A percentile compares a stretch with the other conserved stretches of the same genome.
These are phyloP conservation scores for Chaetomiaceae sp. DNA, from an alignment of 2,329 filamentous ascomycete genomes.

Conservation along the genomic window DNA sequence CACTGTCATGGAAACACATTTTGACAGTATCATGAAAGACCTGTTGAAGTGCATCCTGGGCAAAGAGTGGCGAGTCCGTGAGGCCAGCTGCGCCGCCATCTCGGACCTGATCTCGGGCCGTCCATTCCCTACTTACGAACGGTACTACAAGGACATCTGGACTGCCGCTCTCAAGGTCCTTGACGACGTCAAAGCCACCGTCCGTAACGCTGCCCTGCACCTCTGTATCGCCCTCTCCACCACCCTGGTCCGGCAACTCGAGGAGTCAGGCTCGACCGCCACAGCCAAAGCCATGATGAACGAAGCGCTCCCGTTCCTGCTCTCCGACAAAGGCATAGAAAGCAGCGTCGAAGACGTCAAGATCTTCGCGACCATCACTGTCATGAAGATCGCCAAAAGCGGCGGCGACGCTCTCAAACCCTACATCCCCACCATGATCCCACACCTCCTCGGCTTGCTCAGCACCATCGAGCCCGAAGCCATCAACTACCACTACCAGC, in stretches of 20 bases:
- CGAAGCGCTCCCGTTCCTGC: constrained; percentile 81
- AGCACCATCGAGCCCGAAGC: constrained; percentile 85
- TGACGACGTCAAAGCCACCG: constrained; percentile 92
- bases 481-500: constrained; percentile 88
- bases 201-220: constrained; percentile 71
- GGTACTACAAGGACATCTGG: constrained; percentile 82
- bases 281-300: constrained; percentile 74
- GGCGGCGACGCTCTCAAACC: constrained; percentile 71
- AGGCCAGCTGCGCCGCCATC: constrained; percentile 87
- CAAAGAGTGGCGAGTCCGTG: constrained; percentile 86
- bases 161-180: constrained; percentile 79
- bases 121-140: constrained; percentile 69
- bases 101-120: constrained; percentile 81
- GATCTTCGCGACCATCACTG: constrained; percentile 71
- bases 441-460: constrained; percentile 72
- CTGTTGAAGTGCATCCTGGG: constrained; percentile 79
- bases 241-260: constrained; percentile 76
- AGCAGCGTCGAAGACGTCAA: constrained; percentile 85
- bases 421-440: constrained; percentile 75
- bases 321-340: constrained; percentile 84
- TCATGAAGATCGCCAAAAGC: constrained; percentile 86
- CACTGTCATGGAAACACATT: constrained; percentile 69
- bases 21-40: constrained; percentile 84
- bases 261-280: constrained; percentile 65
- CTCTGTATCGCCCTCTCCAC: constrained; percentile 81